Percentiles rank a stretch among this genome's conserved stretches.
Conservation (phyloP, 176 grass and related monocot species). For the Themeda triandra region DNA sequence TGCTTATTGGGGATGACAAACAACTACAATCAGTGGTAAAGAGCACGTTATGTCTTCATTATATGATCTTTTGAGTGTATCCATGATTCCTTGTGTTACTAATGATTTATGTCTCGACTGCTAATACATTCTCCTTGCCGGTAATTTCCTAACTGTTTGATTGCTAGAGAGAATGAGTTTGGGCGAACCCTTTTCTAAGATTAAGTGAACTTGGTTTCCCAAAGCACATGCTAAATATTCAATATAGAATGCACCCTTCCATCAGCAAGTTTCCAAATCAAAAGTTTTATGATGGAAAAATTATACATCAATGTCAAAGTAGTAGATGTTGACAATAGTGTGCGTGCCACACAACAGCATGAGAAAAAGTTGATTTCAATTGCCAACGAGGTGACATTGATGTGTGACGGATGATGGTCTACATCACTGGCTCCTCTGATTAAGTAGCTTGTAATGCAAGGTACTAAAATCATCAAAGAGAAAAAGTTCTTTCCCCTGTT, state of each 20-base stretch:
- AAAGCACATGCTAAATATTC: constrained; percentile 39
- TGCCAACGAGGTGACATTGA: too few species aligned
- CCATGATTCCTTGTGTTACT: background rate
- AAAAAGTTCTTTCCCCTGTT: too few species aligned
- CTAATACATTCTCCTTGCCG: background rate
- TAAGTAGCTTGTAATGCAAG: too few species aligned
- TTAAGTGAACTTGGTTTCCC: background rate
- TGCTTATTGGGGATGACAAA: constrained; percentile 50
- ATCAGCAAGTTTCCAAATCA: constrained; percentile 45
- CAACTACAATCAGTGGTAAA: constrained; percentile 29
- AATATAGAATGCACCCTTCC: constrained; percentile 59
- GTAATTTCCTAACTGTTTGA: background rate
- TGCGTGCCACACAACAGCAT: too few species aligned
- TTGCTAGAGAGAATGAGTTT: background rate
- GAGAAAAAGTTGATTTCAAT: too few species aligned
- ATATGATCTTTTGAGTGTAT: background rate
- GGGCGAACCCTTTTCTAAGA: too few species aligned
- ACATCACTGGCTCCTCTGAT: too few species aligned
- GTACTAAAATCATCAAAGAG: too few species aligned
- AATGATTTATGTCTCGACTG: background rate
- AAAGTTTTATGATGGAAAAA: constrained; percentile 28
- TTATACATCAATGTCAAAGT: too few species aligned
- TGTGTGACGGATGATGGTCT: too few species aligned
- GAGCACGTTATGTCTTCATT: constrained; percentile 31
- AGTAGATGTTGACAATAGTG: too few species aligned